Percentiles rank a stretch among this genome's conserved stretches.
These are phyloP conservation scores for Thalassiosira ordinaria DNA, from an alignment of 352 stramenopile genomes.

Conservation along the genomic window DNA sequence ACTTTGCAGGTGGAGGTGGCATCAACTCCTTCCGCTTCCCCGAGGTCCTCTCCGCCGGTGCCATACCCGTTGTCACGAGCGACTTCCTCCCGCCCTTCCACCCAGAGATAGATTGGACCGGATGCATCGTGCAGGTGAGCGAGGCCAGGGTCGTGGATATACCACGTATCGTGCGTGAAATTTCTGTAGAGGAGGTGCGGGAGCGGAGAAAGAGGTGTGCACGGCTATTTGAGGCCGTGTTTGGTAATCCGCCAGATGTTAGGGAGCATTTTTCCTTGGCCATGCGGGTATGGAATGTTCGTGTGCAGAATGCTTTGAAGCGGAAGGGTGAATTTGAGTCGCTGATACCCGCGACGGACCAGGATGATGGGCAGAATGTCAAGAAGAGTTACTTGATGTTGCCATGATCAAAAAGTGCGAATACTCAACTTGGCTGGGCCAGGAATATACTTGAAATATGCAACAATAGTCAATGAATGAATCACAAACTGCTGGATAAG, in stretches of 20 bases:
- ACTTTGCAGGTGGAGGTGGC: conserved; percentile 29
- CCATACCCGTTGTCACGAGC: conserved; percentile 30
- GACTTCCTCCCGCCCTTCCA: conserved; percentile 24
- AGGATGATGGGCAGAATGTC: neutral
- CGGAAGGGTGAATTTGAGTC: neutral
- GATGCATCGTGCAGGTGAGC: conserved; percentile 40
- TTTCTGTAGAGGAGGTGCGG: conserved; percentile 19
- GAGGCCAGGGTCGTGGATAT: conserved; percentile 45
- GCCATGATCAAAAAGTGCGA: neutral
- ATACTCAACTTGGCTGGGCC: too few relatives aligned
- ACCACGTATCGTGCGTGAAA: conserved; percentile 25
- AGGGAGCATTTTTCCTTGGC: neutral
- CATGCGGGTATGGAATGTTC: neutral
- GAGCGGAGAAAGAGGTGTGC: neutral
- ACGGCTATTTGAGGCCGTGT: neutral
- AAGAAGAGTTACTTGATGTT: neutral
- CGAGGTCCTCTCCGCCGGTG: conserved; percentile 38
- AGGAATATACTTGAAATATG: too few relatives aligned
- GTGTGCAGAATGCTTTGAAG: neutral
- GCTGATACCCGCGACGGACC: neutral
- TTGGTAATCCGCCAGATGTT: neutral
- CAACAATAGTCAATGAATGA: too few relatives aligned
- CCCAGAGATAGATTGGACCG: conserved; percentile 46
- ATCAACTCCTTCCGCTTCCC: conserved; percentile 44
- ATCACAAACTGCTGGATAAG: too few relatives aligned